Conservation (phyloP, 148 eudicot species). For the Amaranthus cruentus region DNA sequence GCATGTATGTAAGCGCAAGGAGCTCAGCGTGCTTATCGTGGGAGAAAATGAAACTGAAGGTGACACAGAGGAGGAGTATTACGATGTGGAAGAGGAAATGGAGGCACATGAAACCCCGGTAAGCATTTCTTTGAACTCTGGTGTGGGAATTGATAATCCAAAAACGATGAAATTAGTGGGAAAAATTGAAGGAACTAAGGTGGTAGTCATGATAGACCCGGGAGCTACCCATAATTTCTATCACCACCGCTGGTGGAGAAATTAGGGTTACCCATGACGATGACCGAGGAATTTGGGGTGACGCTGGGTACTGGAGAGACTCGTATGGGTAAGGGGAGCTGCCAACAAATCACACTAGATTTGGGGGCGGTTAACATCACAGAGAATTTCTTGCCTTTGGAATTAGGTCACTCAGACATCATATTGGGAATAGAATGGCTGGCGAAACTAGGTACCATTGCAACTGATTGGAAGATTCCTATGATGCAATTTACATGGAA, state of each 20-base stretch:
- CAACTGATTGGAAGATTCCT: background rate
- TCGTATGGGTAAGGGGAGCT: background rate
- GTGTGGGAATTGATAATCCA: background rate
- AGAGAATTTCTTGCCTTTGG: background rate
- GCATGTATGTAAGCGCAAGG: background rate
- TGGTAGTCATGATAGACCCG: background rate
- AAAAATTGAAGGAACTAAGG: background rate
- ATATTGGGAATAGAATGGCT: background rate
- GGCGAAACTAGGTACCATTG: background rate
- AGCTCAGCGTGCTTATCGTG: background rate
- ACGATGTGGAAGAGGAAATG: no score
- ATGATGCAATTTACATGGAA: background rate
- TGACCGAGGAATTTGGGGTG: background rate
- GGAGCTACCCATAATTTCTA: background rate
- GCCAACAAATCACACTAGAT: background rate
- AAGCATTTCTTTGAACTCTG: background rate
- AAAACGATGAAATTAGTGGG: background rate
- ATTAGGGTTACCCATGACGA: background rate
- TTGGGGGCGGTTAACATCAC: background rate
- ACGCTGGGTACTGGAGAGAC: background rate
- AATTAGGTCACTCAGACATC: background rate
- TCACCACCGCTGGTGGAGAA: background rate
- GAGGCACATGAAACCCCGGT: no score
- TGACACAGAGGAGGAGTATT: no score
- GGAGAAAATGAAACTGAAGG: no score